A percentile compares a stretch with the other conserved stretches of the same genome.
phyloP scores from a whole-genome alignment of 2,329 filamentous ascomycete genomes.

The Sporothrix luriei region DNA sequence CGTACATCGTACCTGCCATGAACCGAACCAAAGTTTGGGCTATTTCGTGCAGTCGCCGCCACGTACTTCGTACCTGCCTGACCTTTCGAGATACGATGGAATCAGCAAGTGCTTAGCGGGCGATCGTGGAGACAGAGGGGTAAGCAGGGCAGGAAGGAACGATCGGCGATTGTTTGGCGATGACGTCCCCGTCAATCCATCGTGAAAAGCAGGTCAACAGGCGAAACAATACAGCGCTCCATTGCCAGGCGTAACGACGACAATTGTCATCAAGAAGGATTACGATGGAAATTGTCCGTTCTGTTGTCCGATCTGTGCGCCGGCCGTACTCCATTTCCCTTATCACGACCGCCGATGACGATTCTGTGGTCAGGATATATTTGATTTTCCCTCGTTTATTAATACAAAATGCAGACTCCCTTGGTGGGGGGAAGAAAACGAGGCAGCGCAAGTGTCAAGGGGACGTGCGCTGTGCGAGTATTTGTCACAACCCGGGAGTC shows the following conservation, averaged over 20 bases:
- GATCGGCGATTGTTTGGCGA: too few species aligned
- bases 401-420: not conserved
- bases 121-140: not conserved
- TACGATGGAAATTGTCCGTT: not conserved
- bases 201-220: too few species aligned
- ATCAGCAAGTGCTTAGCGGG: not conserved
- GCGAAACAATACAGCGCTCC: too few species aligned
- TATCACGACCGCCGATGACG: not conserved
- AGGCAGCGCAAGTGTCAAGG: not conserved
- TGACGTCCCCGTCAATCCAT: too few species aligned
- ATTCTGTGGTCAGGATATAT: not conserved
- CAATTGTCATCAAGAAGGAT: too few species aligned
- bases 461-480: conserved; percentile 14
- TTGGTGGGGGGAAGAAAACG: not conserved
- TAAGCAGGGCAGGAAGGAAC: too few species aligned
- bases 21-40: conserved; percentile 13
- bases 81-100: not conserved
- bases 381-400: not conserved
- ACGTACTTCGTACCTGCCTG: too few species aligned
- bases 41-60: too few species aligned
- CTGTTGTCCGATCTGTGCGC: too few species aligned
- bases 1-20: not conserved
- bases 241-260: too few species aligned
- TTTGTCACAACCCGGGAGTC: conserved; percentile 1
- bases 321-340: not conserved